Base-by-base conservation (phyloP, 257 asterid genomes). In the Asclepias syriaca region DNA sequence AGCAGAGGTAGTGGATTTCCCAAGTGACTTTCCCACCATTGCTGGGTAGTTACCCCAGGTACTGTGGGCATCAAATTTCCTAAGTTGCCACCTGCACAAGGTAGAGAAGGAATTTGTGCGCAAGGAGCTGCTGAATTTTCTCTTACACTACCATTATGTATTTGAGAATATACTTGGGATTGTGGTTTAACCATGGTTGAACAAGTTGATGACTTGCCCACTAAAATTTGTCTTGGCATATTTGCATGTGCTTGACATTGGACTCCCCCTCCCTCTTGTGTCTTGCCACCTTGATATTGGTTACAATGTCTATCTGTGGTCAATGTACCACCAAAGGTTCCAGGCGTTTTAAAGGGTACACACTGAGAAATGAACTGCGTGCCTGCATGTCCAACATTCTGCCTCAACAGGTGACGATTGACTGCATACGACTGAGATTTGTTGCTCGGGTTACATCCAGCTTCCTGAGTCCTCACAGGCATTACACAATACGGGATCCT, bases 91-190 rank as follows among this genome's bases (percentile, higher is more conserved):
- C 24, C 79, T 65, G n/a, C 53, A 78, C 67, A 68, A 19, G 74
- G 74, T 68, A 68, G 85, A 74, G 84, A 71, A 68, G 82, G 66
- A 66, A 40, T 61, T 69, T 76, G 90, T 79, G 82, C 66, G 49
- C 63, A 83, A 70, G 66, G 51, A 12, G 55, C 81, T 27, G 46
- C 59, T 73, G 82, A 48, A 68, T 58, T 78, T 65, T 72, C 63
- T 66, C 67, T 54, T 46, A 29, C 40, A 66, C 39, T 27, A 50
- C 45, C 74, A 57, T 11, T 53, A 53, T 40, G 69, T 27, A 53
- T 27, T 71, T 63, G 79, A 53, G 77, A 66, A 34, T 77, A 70
- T 3, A 73, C 48, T 74, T 65, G 79, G 66, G 72, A 68, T 57
- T 65, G 75, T 46, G 66, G 70, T 57, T 45, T 69, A 29, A 49